Evolutionary conservation across 331 rosid species (phyloP), one percentile per base, ranked within the genome.

Genomic region (Malus hybrid): DNA sequence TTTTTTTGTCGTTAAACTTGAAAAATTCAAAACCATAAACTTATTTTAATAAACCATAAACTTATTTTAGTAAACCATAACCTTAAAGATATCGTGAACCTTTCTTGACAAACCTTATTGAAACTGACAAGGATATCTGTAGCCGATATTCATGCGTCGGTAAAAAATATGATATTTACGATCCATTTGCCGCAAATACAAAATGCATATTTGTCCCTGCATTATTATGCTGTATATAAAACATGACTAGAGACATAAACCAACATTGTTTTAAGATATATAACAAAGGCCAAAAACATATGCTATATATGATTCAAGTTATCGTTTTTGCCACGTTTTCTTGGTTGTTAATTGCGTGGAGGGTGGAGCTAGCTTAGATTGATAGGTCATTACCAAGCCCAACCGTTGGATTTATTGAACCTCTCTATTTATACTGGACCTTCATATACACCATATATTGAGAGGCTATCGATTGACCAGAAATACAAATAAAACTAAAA

Each of bases 341-440:
- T 22, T 9, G 52, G 30, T 16, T 52, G 57, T 15, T 29, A 19
- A 8, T 63, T 33, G 6, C 10, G 24, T 0, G 68, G 33, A 2
- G 13, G 44, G 29, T 16, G 69, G 66, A 26, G 60, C 20, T 42
- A 3, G 30, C 75, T 18, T 28, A 24, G 66, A 7, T 11, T 3
- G 34, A 11, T 36, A 19, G 58, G 50, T 33, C 19, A 53, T 57
- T 39, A 10, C 42, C 29, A 24, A 32, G 16, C 68, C 64, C 75
- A 71, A 33, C 74, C 10, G 77, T 69, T 73, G 57, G 79, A 76
- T 68, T 79, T 72, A 76, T 32, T 80, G 74, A 34, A 61, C 32
- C 19, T 15, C 34, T 36, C 13, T 5, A 13, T 22, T 30, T 11
- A 10, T 32, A 19, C 16, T 66, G 86, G 84, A 74, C 80, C 82